A percentile compares a stretch with the other conserved stretches of the same genome.
Evolutionary conservation across 208 protist species (phyloP).

Genomic region (Leishmania braziliensis): DNA sequence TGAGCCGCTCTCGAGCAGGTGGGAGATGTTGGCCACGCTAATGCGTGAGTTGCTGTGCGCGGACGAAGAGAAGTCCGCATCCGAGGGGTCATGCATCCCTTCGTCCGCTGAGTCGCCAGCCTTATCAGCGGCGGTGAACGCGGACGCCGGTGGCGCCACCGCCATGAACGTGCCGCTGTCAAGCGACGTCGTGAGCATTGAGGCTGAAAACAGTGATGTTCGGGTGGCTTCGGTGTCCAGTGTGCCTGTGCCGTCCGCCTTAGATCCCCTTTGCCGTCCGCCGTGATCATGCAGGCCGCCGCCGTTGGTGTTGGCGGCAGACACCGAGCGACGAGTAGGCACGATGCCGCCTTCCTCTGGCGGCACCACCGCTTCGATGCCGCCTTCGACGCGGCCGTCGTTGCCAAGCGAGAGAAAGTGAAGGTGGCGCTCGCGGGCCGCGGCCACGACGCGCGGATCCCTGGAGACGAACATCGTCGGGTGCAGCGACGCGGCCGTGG

Average conservation of each 20-base stretch:
- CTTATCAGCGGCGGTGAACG: neutral
- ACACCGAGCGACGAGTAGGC: conserved; percentile 3
- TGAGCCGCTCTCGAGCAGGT: conserved; percentile 30
- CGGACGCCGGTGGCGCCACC: neutral
- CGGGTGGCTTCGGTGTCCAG: neutral
- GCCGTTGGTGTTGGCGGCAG: neutral
- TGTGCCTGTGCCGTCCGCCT: neutral
- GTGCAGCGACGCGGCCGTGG: conserved; percentile 1
- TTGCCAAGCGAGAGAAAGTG: conserved; percentile 57
- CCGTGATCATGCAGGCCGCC: conserved; percentile 3
- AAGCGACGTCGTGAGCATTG: conserved; percentile 19
- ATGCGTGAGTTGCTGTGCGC: conserved; percentile 55
- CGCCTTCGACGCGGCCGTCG: conserved; percentile 65
- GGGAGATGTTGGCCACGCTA: conserved; percentile 54
- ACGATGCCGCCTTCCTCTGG: conserved; percentile 63
- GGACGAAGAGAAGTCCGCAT: conserved; percentile 13
- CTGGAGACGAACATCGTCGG: conserved; percentile 14
- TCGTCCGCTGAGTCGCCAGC: neutral
- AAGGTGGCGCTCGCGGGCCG: conserved; percentile 56
- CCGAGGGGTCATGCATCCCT: neutral
- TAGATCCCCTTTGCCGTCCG: neutral
- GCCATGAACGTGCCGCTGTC: conserved; percentile 7
- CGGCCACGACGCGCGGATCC: conserved; percentile 18
- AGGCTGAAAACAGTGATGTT: conserved; percentile 13
- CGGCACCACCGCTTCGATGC: conserved; percentile 49